Evolutionary conservation across 306 rosid genomes (phyloP).

Genomic region (Cucumis melo): DNA sequence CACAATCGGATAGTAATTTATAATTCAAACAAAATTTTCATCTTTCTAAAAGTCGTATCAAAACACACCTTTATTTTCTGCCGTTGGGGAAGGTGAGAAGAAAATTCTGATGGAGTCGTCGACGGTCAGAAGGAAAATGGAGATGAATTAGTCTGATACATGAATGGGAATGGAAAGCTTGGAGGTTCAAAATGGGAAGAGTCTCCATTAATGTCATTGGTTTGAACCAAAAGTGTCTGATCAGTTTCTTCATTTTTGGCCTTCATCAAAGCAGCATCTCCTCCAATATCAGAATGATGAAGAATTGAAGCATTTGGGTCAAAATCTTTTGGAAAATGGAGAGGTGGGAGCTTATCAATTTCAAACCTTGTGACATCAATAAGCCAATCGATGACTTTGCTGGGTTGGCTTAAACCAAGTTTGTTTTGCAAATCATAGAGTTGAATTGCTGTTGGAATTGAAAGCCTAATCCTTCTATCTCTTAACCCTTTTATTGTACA

Average conservation of each 20-base stretch:
- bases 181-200: neutral
- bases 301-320: neutral
- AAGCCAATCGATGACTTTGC: slow-evolving; percentile 86
- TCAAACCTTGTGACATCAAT: slow-evolving; percentile 49
- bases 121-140: neutral
- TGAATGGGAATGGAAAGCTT: neutral
- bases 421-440: slow-evolving; percentile 66
- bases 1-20: too few species aligned
- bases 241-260: neutral
- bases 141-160: neutral
- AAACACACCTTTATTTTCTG: neutral
- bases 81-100: neutral
- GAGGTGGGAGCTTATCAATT: slow-evolving; percentile 77
- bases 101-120: neutral
- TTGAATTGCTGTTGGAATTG: slow-evolving; percentile 71
- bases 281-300: neutral
- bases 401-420: slow-evolving; percentile 67
- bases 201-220: neutral
- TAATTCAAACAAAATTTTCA: neutral
- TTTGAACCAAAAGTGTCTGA: neutral
- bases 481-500: slow-evolving; percentile 66
- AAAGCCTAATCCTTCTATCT: slow-evolving; percentile 69
- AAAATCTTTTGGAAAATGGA: slow-evolving; percentile 33
- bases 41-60: neutral
- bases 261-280: neutral